phyloP scores from a whole-genome alignment of 352 stramenopile species.

The Phytophthora ramorum region DNA sequence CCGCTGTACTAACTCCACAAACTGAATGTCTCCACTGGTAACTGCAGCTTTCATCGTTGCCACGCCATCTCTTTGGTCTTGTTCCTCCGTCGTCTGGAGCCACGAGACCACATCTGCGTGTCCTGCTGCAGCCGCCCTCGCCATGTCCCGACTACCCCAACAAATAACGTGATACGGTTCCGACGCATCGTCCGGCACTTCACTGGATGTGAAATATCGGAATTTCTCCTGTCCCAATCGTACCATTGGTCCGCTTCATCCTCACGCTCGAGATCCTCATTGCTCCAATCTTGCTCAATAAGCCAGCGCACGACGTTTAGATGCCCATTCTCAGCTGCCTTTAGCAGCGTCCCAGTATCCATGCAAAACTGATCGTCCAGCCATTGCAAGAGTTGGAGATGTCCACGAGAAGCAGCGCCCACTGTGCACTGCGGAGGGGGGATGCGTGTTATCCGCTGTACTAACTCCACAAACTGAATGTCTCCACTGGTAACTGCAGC shows the following conservation, averaged over 20 bases:
- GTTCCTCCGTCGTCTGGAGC: neutral
- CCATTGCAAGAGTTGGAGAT: constrained; percentile 1
- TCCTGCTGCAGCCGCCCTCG: neutral
- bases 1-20: neutral
- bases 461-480: neutral
- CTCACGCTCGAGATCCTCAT: neutral
- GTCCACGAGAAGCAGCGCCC: neutral
- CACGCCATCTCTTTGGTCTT: neutral
- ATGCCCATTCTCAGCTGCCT: neutral
- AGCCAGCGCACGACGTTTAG: constrained; percentile 1
- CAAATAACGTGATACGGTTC: neutral
- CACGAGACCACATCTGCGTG: neutral
- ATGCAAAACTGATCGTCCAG: neutral
- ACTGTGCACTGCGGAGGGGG: neutral
- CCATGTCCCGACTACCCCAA: neutral
- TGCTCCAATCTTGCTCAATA: constrained; percentile 7
- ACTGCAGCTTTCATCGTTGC: neutral
- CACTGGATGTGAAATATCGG: neutral
- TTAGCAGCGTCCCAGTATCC: neutral
- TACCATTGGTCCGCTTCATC: neutral
- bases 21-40: neutral
- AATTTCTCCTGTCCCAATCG: neutral
- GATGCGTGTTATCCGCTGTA: neutral
- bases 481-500: neutral
- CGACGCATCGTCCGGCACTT: neutral